Evolutionary conservation across 805 yeast genomes (phyloP), one percentile per base, ranked within the genome.

Genomic region (Candida ortonii): DNA sequence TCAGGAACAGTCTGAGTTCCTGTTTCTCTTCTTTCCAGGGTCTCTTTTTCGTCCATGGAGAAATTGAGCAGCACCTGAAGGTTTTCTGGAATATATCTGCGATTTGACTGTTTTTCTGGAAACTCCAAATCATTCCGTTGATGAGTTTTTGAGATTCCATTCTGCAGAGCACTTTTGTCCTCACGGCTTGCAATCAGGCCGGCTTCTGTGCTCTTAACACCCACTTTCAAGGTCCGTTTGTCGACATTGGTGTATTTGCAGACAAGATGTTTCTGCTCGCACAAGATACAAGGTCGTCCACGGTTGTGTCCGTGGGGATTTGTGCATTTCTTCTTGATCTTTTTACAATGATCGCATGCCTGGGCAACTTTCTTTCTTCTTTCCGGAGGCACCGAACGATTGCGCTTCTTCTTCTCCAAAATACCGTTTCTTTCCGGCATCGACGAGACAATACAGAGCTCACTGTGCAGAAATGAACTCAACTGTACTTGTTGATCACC

Each of bases 301-400:
- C 38, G 33, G 29, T 44, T 28, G 25, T 41, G 44, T 5, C 44
- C 44, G 29, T 37, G 29, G 34, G 23, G 25, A 42, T 55, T 38
- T 11, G 35, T 33, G 30, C 49, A 44, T 30, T 47, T 52, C 10
- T 44, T 41, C 41, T 70, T 70, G 24, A 73, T 47, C 30, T 57
- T 61, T 51, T 67, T 68, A 53, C 75, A 70, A 33, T 53, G 52
- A 41, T 70, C 73, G 41, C 76, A 70, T 7, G 76, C 76, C 39
- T 62, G 57, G 1, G 73, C 65, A 14, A 68, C 70, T 37, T 70
- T 68, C 46, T 67, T 41, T 23, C 47, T 21, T 3, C 25, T 25
- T 23, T 41, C 42, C 17, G 44, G 43, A 19, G 52, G 40, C n/a
- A 38, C 44, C 18, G 36, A 18, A 21, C 44, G 15, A 20, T 30